These are phyloP conservation scores for Cordyceps militaris DNA, from an alignment of 2,329 filamentous ascomycete species.

Conservation along the genomic window DNA sequence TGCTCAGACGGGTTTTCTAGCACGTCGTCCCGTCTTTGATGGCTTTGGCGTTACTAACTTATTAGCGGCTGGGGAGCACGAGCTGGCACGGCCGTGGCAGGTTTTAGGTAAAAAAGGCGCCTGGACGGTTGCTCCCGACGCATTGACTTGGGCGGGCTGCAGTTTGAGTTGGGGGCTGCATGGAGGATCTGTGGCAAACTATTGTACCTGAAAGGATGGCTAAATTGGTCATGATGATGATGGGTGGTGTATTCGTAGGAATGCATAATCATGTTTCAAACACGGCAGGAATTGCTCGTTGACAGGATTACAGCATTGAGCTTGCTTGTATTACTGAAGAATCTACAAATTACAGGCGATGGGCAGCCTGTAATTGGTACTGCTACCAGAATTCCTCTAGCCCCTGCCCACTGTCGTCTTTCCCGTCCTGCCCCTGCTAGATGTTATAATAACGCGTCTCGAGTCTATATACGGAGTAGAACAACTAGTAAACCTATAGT, in stretches of 20 bases:
- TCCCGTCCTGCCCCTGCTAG: no score
- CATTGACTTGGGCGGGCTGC: neutral
- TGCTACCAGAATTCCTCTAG: no score
- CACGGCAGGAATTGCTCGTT: neutral
- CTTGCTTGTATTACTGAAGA: no score
- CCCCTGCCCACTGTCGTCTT: no score
- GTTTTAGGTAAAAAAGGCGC: neutral
- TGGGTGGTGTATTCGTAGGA: neutral
- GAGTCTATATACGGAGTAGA: no score
- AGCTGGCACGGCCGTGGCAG: neutral
- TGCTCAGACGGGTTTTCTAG: neutral
- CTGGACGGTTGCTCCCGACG: neutral
- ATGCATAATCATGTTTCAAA: neutral
- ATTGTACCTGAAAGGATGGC: neutral
- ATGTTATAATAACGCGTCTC: no score
- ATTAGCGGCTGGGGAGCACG: neutral
- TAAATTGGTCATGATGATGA: neutral
- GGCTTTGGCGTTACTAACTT: no score
- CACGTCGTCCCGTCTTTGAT: neutral
- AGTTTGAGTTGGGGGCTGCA: neutral
- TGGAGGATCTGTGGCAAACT: neutral
- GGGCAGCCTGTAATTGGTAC: no score
- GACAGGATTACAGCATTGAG: no score
- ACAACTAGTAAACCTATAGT: no score
- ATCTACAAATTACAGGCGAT: no score